Conservation (phyloP, 2,329 filamentous ascomycete genomes). For the Alternaria ventricosa region DNA sequence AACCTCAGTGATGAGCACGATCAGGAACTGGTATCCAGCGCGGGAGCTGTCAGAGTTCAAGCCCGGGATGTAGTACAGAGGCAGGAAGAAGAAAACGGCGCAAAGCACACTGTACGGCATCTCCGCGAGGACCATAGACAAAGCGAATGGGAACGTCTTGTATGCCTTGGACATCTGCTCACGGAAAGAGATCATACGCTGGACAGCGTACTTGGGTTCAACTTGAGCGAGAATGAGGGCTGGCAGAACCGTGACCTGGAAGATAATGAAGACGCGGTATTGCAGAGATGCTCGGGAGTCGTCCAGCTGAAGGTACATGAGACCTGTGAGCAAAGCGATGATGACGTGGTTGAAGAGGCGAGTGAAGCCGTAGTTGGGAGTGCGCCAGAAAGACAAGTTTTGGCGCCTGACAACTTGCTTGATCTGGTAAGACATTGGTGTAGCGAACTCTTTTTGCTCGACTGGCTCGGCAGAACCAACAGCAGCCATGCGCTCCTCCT, state of each 20-base stretch:
- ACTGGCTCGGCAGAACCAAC: conserved; percentile 53
- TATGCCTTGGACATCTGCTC: conserved; percentile 89
- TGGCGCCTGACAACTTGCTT: conserved; percentile 75
- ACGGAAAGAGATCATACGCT: conserved; percentile 82
- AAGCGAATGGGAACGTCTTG: conserved; percentile 76
- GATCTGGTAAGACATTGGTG: conserved; percentile 79
- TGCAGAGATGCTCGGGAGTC: conserved; percentile 78
- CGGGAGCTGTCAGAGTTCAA: conserved; percentile 68
- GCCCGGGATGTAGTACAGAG: conserved; percentile 83
- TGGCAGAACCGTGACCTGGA: conserved; percentile 85
- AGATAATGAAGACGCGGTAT: conserved; percentile 87
- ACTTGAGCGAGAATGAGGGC: conserved; percentile 84
- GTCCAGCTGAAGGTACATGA: conserved; percentile 80
- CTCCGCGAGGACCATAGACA: conserved; percentile 81
- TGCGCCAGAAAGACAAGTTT: conserved; percentile 82
- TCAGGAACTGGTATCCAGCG: conserved; percentile 86
- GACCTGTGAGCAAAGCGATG: conserved; percentile 78
- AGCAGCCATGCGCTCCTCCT: conserved; percentile 62
- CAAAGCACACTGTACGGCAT: conserved; percentile 84
- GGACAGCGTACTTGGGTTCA: conserved; percentile 82
- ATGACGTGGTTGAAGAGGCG: conserved; percentile 83
- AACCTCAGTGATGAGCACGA: conserved; percentile 81
- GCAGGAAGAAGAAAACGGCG: conserved; percentile 80
- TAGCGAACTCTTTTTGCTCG: conserved; percentile 79
- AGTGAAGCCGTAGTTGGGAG: conserved; percentile 88